Percentiles rank a stretch among this genome's conserved stretches.
phyloP scores from a whole-genome alignment of 352 stramenopile species.

The Globisporangium okanoganense region DNA sequence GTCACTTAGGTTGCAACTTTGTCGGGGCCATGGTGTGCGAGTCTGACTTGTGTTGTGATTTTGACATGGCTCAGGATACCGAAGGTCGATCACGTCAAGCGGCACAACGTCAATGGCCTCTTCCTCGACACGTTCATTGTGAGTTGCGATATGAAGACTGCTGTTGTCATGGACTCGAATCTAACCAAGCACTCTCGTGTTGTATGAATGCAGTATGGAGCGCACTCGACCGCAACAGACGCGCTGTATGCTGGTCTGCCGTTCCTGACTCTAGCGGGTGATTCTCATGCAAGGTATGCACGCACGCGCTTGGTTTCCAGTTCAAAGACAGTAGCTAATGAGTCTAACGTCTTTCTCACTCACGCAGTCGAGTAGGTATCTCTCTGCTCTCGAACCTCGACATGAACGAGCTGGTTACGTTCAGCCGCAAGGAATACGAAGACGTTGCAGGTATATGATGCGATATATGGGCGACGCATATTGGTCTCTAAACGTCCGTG shows the following conservation, averaged over 20 bases:
- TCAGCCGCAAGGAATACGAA: conserved; percentile 46
- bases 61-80: conserved; percentile 26
- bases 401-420: conserved; percentile 30
- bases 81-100: conserved; percentile 77
- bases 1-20: background rate
- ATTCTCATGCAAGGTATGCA: conserved; percentile 61
- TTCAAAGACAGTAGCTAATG: background rate
- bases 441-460: conserved; percentile 40
- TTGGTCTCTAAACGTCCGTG: background rate
- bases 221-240: conserved; percentile 91
- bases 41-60: background rate
- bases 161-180: background rate
- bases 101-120: conserved; percentile 68
- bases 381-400: conserved; percentile 41
- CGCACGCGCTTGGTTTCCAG: background rate
- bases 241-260: conserved; percentile 82
- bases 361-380: conserved; percentile 40
- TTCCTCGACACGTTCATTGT: conserved; percentile 91
- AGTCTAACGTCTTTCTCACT: background rate
- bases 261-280: conserved; percentile 79
- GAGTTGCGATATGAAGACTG: conserved; percentile 5
- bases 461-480: too few species aligned
- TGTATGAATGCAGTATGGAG: conserved; percentile 71
- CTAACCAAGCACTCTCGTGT: background rate
- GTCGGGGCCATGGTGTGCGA: background rate